Conservation (phyloP, 1,139 yeast genomes). For the Candida frijolesensis region DNA sequence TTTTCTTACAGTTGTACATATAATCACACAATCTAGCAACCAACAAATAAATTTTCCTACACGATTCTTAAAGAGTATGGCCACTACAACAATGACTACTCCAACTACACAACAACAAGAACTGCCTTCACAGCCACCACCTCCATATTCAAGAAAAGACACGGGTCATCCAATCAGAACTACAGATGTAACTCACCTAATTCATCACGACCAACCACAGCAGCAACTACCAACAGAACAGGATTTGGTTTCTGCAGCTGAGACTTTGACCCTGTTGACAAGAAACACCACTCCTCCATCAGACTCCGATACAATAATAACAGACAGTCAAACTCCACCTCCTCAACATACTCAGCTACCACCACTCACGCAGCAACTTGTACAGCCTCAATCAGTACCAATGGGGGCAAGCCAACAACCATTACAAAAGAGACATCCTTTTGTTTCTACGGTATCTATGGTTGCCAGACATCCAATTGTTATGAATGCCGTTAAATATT, state of each 20-base stretch:
- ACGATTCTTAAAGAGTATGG: neutral
- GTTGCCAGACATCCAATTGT: constrained; percentile 53
- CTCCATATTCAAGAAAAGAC: constrained; percentile 8
- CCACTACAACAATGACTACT: constrained; percentile 1
- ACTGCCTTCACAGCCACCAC: constrained; percentile 12
- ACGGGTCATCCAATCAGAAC: neutral
- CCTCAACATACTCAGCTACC: constrained; percentile 13
- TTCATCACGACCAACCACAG: neutral
- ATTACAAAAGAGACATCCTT: constrained; percentile 34
- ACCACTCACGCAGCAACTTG: neutral
- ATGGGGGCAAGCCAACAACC: neutral
- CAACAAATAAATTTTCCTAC: neutral
- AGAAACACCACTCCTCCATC: constrained; percentile 21
- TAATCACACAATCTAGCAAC: no score
- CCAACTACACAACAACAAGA: constrained; percentile 4
- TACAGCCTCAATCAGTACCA: constrained; percentile 4
- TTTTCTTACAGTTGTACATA: neutral
- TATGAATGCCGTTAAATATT: constrained; percentile 59
- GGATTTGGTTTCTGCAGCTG: constrained; percentile 44
- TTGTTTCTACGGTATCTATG: constrained; percentile 46
- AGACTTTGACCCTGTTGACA: constrained; percentile 42
- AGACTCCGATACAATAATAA: constrained; percentile 10
- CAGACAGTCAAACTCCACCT: constrained; percentile 9
- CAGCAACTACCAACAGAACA: constrained; percentile 18
- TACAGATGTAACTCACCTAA: constrained; percentile 1